phyloP scores from a whole-genome alignment of 495 filamentous ascomycete genomes.

The Penicillium coffeae region DNA sequence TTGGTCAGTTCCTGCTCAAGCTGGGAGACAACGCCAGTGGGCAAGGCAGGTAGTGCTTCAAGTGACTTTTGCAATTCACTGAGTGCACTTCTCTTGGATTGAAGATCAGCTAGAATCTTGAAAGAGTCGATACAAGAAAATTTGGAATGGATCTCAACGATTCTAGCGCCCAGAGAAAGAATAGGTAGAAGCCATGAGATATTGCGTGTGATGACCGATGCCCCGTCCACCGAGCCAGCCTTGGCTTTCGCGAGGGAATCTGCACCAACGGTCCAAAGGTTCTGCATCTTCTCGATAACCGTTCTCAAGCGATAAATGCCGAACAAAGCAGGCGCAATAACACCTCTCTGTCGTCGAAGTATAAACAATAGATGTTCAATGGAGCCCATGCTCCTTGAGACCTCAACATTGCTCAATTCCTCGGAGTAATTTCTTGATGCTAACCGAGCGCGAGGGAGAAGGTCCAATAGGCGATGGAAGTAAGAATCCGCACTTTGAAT shows the following conservation, averaged over 20 bases:
- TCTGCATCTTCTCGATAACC: constrained; percentile 34
- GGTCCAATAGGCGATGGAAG: constrained; percentile 72
- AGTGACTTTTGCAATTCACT: constrained; percentile 33
- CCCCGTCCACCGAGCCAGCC: constrained; percentile 15
- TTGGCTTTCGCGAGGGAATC: constrained; percentile 26
- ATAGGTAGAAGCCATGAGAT: constrained; percentile 51
- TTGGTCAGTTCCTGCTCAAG: constrained; percentile 38
- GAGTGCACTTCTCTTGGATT: constrained; percentile 48
- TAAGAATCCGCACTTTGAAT: constrained; percentile 57
- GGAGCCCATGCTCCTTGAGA: constrained; percentile 71
- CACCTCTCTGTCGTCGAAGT: constrained; percentile 61
- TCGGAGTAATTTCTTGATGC: constrained; percentile 68
- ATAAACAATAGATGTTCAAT: constrained; percentile 76
- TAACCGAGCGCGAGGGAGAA: constrained; percentile 63
- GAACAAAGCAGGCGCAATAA: constrained; percentile 43
- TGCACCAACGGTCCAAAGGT: constrained; percentile 39
- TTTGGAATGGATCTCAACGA: constrained; percentile 57
- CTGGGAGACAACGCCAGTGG: constrained; percentile 48
- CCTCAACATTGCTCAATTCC: constrained; percentile 74
- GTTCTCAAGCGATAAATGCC: constrained; percentile 34
- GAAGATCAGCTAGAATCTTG: constrained; percentile 37
- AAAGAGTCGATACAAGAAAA: constrained; percentile 50
- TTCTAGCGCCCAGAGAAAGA: constrained; percentile 36
- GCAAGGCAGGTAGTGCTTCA: constrained; percentile 50
- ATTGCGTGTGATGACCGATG: constrained; percentile 17